A percentile compares a stretch with the other conserved stretches of the same genome.
phyloP scores from a whole-genome alignment of 176 grass and related monocot species.

The Carex pumila region DNA sequence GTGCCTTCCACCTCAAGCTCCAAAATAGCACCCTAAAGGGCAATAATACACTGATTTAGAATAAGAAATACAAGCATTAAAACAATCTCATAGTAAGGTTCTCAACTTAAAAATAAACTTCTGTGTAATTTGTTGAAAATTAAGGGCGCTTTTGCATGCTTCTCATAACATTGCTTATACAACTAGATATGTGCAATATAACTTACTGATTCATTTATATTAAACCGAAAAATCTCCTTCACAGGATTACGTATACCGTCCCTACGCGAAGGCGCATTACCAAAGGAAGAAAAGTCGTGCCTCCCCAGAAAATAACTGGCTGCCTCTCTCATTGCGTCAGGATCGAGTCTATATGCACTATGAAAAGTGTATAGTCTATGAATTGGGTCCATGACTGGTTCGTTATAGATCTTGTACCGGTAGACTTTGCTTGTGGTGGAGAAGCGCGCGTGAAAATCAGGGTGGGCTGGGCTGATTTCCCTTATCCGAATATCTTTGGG shows the following conservation, averaged over 20 bases:
- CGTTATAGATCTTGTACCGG: slow-evolving; percentile 89
- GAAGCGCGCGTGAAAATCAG: slow-evolving; percentile 79
- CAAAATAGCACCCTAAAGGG: slow-evolving; percentile 60
- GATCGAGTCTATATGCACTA: slow-evolving; percentile 70
- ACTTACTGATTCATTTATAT: slow-evolving; percentile 72
- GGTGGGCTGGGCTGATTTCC: slow-evolving; percentile 62
- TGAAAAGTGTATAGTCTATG: slow-evolving; percentile 57
- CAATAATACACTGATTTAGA: slow-evolving; percentile 13
- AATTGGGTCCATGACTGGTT: slow-evolving; percentile 81
- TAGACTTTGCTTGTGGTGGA: slow-evolving; percentile 89
- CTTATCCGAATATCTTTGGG: slow-evolving; percentile 78
- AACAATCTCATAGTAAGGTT: not conserved
- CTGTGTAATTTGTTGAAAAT: not conserved
- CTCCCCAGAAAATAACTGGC: slow-evolving; percentile 71
- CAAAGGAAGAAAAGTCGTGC: slow-evolving; percentile 90
- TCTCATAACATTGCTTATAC: not conserved
- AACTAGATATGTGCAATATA: not conserved
- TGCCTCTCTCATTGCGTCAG: slow-evolving; percentile 69
- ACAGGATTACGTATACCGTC: slow-evolving; percentile 51
- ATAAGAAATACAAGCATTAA: not conserved
- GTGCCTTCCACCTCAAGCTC: slow-evolving; percentile 88
- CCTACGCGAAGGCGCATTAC: slow-evolving; percentile 52
- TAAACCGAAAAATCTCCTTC: slow-evolving; percentile 76
- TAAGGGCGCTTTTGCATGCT: not conserved
- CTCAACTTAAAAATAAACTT: not conserved